phyloP scores from a whole-genome alignment of 352 stramenopile species.

The Phytophthora sansomeana region DNA sequence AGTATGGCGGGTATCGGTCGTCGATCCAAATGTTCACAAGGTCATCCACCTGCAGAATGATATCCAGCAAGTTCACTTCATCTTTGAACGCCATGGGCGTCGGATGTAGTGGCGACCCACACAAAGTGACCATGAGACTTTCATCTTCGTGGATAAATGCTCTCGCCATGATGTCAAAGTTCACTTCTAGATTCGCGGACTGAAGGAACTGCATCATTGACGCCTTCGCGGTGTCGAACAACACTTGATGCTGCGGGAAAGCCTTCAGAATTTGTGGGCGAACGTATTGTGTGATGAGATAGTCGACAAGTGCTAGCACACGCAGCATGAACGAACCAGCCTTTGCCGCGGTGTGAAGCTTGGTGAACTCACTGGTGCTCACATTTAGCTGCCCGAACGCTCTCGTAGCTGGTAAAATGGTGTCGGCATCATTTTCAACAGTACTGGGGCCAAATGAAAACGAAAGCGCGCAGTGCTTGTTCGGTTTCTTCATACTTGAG shows the following conservation, averaged over 20 bases:
- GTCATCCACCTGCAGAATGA: constrained; percentile 76
- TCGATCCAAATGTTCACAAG: constrained; percentile 82
- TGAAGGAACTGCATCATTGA: constrained; percentile 53
- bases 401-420: not conserved
- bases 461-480: constrained; percentile 29
- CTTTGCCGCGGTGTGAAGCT: constrained; percentile 67
- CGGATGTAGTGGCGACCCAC: constrained; percentile 58
- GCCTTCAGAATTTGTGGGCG: constrained; percentile 51
- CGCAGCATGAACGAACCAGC: constrained; percentile 57
- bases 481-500: constrained; percentile 15
- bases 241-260: constrained; percentile 62
- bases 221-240: constrained; percentile 63
- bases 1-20: constrained; percentile 70
- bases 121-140: constrained; percentile 66
- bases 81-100: constrained; percentile 65
- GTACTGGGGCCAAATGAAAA: constrained; percentile 33
- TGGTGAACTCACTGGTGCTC: constrained; percentile 66
- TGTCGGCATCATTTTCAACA: not conserved
- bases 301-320: constrained; percentile 54
- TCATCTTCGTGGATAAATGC: constrained; percentile 64
- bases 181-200: constrained; percentile 51
- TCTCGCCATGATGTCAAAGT: constrained; percentile 71
- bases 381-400: constrained; percentile 40
- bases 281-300: constrained; percentile 45
- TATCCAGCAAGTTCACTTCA: constrained; percentile 60